These are phyloP conservation scores for Musa itinerans DNA, from an alignment of 176 grass and related monocot genomes.

Conservation along the genomic window DNA sequence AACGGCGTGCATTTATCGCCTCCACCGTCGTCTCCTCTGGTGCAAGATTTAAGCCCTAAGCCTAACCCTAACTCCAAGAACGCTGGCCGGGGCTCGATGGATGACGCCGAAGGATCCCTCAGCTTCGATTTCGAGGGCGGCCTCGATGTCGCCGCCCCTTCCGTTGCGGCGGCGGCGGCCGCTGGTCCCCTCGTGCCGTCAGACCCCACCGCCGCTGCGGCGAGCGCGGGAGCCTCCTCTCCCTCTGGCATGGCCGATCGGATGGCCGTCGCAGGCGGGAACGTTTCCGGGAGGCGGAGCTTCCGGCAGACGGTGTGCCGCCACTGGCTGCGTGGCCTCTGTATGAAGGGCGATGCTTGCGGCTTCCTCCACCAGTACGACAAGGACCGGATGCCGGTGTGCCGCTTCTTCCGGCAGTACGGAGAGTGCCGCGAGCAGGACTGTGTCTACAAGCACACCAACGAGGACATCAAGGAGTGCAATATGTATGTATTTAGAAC, in stretches of 20 bases:
- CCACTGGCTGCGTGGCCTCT: conserved; percentile 94
- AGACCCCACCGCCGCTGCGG: conserved; percentile 6
- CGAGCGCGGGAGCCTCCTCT: conserved; percentile 5
- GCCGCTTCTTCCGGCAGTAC: conserved; percentile 84
- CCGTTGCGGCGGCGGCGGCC: conserved; percentile 1
- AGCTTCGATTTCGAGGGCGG: conserved; percentile 95
- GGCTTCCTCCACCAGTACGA: conserved; percentile 99
- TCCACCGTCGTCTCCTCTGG: background rate
- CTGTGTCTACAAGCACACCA: conserved; percentile 94
- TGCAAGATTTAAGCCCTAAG: background rate
- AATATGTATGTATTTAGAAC: conserved; percentile 52
- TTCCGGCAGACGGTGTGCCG: conserved; percentile 91
- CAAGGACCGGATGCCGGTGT: conserved; percentile 99
- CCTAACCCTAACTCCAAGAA: background rate
- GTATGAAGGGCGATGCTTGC: conserved; percentile 93
- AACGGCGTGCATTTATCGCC: background rate
- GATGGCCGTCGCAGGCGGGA: conserved; percentile 1
- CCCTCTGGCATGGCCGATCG: background rate
- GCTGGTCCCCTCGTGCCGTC: background rate
- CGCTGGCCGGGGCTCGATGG: conserved; percentile 26
- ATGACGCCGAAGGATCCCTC: conserved; percentile 67
- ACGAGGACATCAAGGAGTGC: conserved; percentile 95
- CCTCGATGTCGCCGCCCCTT: conserved; percentile 33
- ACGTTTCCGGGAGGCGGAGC: conserved; percentile 59
- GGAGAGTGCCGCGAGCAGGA: conserved; percentile 93